Percentiles rank a stretch among this genome's conserved stretches.
These are phyloP conservation scores for Eudorina sp. DNA, from an alignment of 139 green algal genomes.

Conservation along the genomic window DNA sequence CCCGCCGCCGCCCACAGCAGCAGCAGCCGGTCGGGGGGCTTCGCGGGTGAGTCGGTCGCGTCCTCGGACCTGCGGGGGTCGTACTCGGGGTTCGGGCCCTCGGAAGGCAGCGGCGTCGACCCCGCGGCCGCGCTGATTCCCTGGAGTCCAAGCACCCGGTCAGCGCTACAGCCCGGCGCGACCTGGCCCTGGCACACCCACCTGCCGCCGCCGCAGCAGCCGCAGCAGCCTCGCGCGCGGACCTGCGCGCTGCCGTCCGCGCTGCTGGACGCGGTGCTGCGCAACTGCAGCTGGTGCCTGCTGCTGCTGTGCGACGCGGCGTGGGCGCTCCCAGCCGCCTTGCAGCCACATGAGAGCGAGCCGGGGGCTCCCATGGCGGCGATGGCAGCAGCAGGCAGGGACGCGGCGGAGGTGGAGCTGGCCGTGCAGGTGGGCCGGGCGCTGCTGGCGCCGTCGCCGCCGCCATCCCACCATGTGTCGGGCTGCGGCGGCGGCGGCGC, in stretches of 20 bases:
- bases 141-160: background rate
- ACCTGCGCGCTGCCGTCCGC: background rate
- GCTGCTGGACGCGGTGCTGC: conserved; percentile 7
- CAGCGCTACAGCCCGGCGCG: background rate
- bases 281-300: conserved; percentile 46
- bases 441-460: background rate
- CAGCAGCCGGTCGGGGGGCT: background rate
- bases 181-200: background rate
- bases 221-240: background rate
- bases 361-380: background rate
- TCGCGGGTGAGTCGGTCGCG: background rate
- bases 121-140: too few relatives aligned
- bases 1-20: background rate
- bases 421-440: background rate
- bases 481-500: too few relatives aligned
- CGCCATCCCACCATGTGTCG: too few relatives aligned
- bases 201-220: background rate
- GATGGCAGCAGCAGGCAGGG: background rate
- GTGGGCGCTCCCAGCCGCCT: too few relatives aligned
- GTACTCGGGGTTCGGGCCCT: background rate
- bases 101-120: background rate
- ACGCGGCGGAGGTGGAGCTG: background rate
- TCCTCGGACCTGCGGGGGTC: background rate
- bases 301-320: conserved; percentile 10
- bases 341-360: background rate